Conservation (phyloP, 2,329 filamentous ascomycete genomes). For the Trichoderma sp. region DNA sequence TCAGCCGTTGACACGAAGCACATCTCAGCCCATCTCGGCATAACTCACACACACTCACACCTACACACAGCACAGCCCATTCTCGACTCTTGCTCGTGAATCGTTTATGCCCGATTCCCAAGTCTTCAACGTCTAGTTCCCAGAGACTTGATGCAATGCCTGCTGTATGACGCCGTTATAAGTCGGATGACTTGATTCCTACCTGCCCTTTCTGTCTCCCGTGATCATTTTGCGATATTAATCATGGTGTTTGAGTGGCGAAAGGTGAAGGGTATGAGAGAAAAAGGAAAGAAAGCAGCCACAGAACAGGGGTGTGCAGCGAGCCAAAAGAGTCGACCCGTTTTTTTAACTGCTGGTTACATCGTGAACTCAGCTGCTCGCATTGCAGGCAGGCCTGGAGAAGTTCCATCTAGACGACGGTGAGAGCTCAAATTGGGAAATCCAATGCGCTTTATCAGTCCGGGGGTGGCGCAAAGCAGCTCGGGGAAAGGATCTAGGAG, state of each 20-base stretch:
- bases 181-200: slow-evolving; percentile 7
- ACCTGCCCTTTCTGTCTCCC: not conserved
- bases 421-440: not conserved
- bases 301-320: not conserved
- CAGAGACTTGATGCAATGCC: not conserved
- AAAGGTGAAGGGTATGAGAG: not conserved
- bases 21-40: not conserved
- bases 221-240: slow-evolving; percentile 4
- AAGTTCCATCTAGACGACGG: not conserved
- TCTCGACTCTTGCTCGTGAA: not conserved
- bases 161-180: slow-evolving; percentile 11
- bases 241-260: slow-evolving; percentile 9
- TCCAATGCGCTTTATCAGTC: not conserved
- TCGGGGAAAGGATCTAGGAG: not conserved
- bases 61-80: not conserved
- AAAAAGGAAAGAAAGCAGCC: not conserved
- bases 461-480: not conserved
- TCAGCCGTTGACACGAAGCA: not conserved
- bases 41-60: not conserved
- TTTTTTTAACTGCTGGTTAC: not conserved
- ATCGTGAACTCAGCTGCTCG: slow-evolving; percentile 2
- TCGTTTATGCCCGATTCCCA: not conserved
- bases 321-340: not conserved
- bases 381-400: not conserved
- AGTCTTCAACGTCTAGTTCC: not conserved